phyloP scores from a whole-genome alignment of 2,329 filamentous ascomycete genomes.

The Xylaria sp. region DNA sequence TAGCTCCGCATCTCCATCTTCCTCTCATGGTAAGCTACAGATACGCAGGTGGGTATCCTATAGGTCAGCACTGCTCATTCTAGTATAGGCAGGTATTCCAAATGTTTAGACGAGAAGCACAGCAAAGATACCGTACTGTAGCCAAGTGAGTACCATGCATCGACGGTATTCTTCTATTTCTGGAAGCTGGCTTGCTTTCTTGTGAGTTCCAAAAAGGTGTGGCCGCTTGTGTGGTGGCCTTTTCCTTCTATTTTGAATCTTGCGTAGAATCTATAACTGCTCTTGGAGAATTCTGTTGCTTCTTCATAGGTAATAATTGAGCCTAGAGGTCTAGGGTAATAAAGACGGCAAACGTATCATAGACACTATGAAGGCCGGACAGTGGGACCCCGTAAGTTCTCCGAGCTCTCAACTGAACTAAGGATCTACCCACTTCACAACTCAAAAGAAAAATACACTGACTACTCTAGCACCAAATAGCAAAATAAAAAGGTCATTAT shows the following conservation, averaged over 20 bases:
- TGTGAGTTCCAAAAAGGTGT: neutral
- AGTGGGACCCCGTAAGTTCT: slow-evolving; percentile 30
- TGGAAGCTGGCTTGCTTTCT: neutral
- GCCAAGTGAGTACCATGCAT: slow-evolving; percentile 8
- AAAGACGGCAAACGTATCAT: neutral
- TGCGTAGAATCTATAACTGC: neutral
- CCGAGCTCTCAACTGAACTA: neutral
- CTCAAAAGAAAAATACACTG: neutral
- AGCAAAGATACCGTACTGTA: neutral
- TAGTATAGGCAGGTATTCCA: slow-evolving; percentile 9
- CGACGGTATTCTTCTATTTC: neutral
- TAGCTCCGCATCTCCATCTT: neutral
- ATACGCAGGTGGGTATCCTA: neutral
- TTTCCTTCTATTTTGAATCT: neutral
- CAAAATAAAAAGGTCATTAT: slow-evolving; percentile 32
- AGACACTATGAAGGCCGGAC: slow-evolving; percentile 32
- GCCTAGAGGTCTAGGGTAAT: neutral
- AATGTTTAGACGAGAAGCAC: slow-evolving; percentile 24
- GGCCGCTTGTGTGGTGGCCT: neutral
- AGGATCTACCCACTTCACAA: neutral
- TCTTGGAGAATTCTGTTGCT: neutral
- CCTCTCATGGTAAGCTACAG: slow-evolving; percentile 5
- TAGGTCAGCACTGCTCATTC: neutral
- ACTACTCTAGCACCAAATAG: neutral
- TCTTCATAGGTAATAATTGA: neutral